These are phyloP conservation scores for Daldinia loculata DNA, from an alignment of 495 filamentous ascomycete genomes.

Conservation along the genomic window DNA sequence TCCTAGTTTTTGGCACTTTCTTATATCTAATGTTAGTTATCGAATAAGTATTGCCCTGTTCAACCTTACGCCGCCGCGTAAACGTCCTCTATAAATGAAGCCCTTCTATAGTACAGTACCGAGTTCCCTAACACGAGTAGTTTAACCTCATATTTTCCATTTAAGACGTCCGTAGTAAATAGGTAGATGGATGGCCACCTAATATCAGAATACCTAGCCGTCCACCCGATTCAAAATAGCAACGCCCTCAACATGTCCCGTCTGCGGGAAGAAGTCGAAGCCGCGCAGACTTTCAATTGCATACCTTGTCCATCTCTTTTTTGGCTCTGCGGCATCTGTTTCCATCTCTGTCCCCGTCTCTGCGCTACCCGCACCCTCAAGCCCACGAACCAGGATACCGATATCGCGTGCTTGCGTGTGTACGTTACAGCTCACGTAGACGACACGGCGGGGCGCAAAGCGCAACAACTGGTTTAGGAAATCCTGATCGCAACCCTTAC, in stretches of 20 bases:
- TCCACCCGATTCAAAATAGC: conserved; percentile 74
- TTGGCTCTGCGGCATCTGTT: too few relatives aligned
- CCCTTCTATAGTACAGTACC: too few relatives aligned
- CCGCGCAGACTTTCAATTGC: conserved; percentile 90
- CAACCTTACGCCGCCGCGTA: too few relatives aligned
- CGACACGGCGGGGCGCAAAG: conserved; percentile 78
- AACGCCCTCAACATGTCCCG: conserved; percentile 94
- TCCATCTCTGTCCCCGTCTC: too few relatives aligned
- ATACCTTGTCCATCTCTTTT: conserved; percentile 65
- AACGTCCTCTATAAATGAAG: too few relatives aligned
- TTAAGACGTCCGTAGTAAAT: neutral
- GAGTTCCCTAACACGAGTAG: neutral
- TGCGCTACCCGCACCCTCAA: conserved; percentile 28
- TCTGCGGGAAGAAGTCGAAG: conserved; percentile 99
- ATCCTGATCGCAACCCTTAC: conserved; percentile 89
- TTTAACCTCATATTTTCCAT: neutral
- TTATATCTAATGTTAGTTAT: too few relatives aligned
- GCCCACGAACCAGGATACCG: conserved; percentile 77
- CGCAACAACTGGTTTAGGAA: conserved; percentile 82
- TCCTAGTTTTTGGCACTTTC: too few relatives aligned
- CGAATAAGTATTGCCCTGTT: neutral
- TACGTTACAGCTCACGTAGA: conserved; percentile 97
- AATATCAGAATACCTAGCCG: neutral
- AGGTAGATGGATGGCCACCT: neutral
- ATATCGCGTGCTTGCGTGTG: conserved; percentile 97